Evolutionary conservation across 768 basidiomycete genomes (phyloP), one percentile per base, ranked within the genome.

Genomic region (Lentinula detonsa): DNA sequence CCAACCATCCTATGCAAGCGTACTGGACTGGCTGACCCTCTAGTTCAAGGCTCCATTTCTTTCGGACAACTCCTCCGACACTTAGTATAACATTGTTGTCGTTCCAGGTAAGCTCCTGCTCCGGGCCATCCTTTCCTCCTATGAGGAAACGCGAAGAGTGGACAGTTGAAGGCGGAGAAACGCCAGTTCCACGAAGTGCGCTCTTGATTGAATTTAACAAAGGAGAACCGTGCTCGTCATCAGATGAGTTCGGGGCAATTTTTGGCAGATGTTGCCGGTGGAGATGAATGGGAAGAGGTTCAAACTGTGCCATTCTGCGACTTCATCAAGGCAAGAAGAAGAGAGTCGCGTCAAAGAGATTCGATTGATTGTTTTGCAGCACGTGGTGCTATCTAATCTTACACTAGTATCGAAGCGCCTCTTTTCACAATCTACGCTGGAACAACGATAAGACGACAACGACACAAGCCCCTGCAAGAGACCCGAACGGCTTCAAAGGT

Each of bases 1-100:
- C 84, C 40, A 93, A 78, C 70, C 81, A 81, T 3, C 87, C 92
- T n/a, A 88, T 76, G 68, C 91, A 92, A 5, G 89, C 91, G 75
- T 81, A 90, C 66, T 91, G 91, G 37, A 94, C 83, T 1, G 81
- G 78, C 67, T 93, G 87, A 5, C 78, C 81, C 67, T 91, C 90
- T 45, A 83, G 76, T n/a, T 75, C 70, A 67, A 93, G 90, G 57
- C 79, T 81, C 92, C 91, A 93, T 67, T 85, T 84, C 67, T 86
- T 85, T 60, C 75, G 76, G 57, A 92, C 83, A 15, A 89, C 76
- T 0, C 88, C 88, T 0, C 88, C 91, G 16, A 77, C 76, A 61
- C 82, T 85, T 65, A 90, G 75, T 0, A 89, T 74, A 0, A 88
- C 89, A 15, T 79, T 81, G 60, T 77, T 75, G 23, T 79, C 75